Evolutionary conservation across 257 asterid species (phyloP), one percentile per base, ranked within the genome.

Genomic region (Ophiorrhiza pumila): DNA sequence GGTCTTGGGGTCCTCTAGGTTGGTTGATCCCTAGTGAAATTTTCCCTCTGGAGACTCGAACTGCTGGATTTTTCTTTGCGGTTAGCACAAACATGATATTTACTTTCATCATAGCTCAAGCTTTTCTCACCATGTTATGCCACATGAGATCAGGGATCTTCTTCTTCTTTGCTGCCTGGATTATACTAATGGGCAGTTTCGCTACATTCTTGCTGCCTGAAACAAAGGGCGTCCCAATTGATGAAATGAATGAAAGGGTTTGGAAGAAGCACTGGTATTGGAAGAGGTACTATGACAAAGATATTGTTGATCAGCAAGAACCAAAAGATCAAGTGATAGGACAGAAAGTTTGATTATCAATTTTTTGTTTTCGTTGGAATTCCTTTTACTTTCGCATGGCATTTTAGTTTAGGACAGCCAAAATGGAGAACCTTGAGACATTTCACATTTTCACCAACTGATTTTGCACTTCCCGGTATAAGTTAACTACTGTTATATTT

Each of bases 1-100:
- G 89, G 89, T 86, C 91, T 1, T 86, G 91, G 91, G 89, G 91
- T 5, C 91, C 91, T 2, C 52, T 84, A 7, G 87, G 91, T 0
- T 86, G 91, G 91, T 12, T 86, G 37, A 84, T 86, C n/a, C 85
- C 91, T 0, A 86, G 91, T 49, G 91, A 86, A 71, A 86, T 85
- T 4, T 86, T 68, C 78, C 88, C 88, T 0, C 17, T 86, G 35
- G 88, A 86, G 65, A 78, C 85, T 3, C 61, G 91, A 42, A 69
- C 83, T 12, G 86, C 87, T 0, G 89, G 87, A 0, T 83, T 82
- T 31, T 76, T 78, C 81, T 59, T 81, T 27, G 85, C 87, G 0
- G 89, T 84, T 0, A 78, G 89, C 80, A 72, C 68, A 32, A 84
- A 84, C 79, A 80, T 86, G 91, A 20, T 86, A 13, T 84, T 43